phyloP scores from a whole-genome alignment of 2,329 filamentous ascomycete genomes.

The Aspergillus nomiae region DNA sequence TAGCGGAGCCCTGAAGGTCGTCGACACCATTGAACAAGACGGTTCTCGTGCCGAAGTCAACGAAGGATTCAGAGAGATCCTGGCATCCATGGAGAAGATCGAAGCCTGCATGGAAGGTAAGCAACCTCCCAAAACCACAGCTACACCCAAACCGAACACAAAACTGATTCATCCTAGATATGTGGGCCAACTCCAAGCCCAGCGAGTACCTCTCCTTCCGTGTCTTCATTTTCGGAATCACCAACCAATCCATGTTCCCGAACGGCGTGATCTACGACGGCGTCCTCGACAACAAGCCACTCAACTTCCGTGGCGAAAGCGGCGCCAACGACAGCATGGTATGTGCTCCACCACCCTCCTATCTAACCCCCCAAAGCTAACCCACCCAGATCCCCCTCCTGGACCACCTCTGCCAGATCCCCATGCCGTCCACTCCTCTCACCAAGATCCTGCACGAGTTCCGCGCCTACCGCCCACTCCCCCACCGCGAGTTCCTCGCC shows the following conservation, averaged over 20 bases:
- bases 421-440: conserved; percentile 86
- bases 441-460: conserved; percentile 89
- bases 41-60: conserved; percentile 63
- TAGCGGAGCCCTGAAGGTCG: conserved; percentile 67
- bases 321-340: conserved; percentile 93
- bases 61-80: conserved; percentile 61
- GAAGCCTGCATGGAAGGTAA: conserved; percentile 77
- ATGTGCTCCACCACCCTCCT: not conserved
- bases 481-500: conserved; percentile 82
- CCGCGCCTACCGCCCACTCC: conserved; percentile 82
- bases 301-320: conserved; percentile 86
- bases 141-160: not conserved
- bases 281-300: conserved; percentile 67
- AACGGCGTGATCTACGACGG: conserved; percentile 88
- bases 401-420: conserved; percentile 81
- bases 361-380: not conserved
- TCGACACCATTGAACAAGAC: conserved; percentile 57
- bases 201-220: conserved; percentile 85
- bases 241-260: conserved; percentile 90
- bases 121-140: conserved; percentile 20
- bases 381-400: conserved; percentile 69
- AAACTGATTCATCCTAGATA: conserved; percentile 50
- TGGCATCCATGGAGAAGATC: conserved; percentile 67
- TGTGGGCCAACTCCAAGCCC: conserved; percentile 89
- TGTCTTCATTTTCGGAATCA: conserved; percentile 97